Percentiles rank a stretch among this genome's conserved stretches.
These are phyloP conservation scores for Murraya koenigii DNA, from an alignment of 345 rosid genomes.

Conservation along the genomic window DNA sequence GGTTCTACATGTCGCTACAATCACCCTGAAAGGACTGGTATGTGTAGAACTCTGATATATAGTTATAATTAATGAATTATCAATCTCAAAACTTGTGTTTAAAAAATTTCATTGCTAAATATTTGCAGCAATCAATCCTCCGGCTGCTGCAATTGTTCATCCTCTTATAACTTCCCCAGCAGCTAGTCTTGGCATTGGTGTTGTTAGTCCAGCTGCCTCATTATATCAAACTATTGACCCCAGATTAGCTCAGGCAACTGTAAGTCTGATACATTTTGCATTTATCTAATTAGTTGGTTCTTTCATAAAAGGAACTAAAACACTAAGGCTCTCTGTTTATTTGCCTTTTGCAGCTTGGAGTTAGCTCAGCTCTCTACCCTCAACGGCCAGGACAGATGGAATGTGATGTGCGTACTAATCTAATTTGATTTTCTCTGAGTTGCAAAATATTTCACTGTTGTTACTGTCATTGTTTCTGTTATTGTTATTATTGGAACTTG, in stretches of 20 bases:
- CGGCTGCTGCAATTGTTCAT: conserved; percentile 54
- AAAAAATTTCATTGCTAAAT: conserved; percentile 15
- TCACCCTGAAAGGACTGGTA: conserved; percentile 95
- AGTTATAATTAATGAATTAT: conserved; percentile 2
- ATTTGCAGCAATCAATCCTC: conserved; percentile 63
- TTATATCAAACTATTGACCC: conserved; percentile 59
- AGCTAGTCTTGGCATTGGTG: conserved; percentile 47
- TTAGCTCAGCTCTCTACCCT: conserved; percentile 55
- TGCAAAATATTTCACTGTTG: background rate
- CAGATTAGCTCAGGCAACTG: conserved; percentile 37
- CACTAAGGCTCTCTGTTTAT: conserved; percentile 25
- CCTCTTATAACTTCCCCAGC: conserved; percentile 44
- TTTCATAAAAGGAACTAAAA: background rate
- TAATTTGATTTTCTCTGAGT: conserved; percentile 1
- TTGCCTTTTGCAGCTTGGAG: conserved; percentile 55
- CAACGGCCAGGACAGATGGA: conserved; percentile 88
- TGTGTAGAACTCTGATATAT: conserved; percentile 2
- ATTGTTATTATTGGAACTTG: background rate
- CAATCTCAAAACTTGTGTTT: background rate
- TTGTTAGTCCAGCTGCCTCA: conserved; percentile 57
- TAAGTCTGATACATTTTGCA: conserved; percentile 20
- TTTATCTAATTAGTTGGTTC: background rate
- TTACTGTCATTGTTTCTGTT: background rate
- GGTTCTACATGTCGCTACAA: conserved; percentile 90
- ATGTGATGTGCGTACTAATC: conserved; percentile 69